Percentiles rank a stretch among this genome's conserved stretches.
Conservation (phyloP, 2,329 filamentous ascomycete genomes). For the Botrytis byssoidea region DNA sequence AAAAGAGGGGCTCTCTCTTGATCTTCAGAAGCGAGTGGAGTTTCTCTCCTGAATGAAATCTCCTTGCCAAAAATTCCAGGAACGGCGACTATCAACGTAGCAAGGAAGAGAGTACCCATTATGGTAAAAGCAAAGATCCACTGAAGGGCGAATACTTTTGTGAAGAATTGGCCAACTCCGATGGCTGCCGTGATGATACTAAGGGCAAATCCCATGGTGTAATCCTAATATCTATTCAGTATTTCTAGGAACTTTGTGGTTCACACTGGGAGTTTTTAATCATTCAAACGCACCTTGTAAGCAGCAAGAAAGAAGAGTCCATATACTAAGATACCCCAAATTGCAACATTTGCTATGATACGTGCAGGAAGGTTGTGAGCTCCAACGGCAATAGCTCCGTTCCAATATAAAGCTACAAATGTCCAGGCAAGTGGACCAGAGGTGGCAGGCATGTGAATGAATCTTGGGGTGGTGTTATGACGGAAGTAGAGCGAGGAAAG, state of each 20-base stretch:
- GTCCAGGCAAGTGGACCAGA: slow-evolving; percentile 82
- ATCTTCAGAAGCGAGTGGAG: slow-evolving; percentile 47
- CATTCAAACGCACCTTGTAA: slow-evolving; percentile 58
- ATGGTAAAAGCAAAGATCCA: slow-evolving; percentile 92
- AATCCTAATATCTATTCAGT: slow-evolving; percentile 48
- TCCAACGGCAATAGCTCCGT: slow-evolving; percentile 79
- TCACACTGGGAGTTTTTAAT: not conserved
- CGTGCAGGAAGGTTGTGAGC: slow-evolving; percentile 65
- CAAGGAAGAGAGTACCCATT: slow-evolving; percentile 70
- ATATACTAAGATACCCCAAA: slow-evolving; percentile 79
- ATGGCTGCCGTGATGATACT: slow-evolving; percentile 71
- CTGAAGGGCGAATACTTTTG: slow-evolving; percentile 74
- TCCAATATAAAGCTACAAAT: slow-evolving; percentile 84
- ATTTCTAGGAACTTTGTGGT: not conserved
- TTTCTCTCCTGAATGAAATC: slow-evolving; percentile 48
- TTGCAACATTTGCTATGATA: slow-evolving; percentile 81
- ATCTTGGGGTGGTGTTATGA: slow-evolving; percentile 66
- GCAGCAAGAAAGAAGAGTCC: slow-evolving; percentile 72
- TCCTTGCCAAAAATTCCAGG: slow-evolving; percentile 63
- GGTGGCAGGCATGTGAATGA: slow-evolving; percentile 74
- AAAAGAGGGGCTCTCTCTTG: slow-evolving; percentile 60
- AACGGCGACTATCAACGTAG: slow-evolving; percentile 63
- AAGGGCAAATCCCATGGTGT: slow-evolving; percentile 77
- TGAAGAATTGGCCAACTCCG: slow-evolving; percentile 73
- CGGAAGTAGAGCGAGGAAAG: slow-evolving; percentile 77